Conservation (phyloP, 176 grass and related monocot genomes). For the Stipa capillata region DNA sequence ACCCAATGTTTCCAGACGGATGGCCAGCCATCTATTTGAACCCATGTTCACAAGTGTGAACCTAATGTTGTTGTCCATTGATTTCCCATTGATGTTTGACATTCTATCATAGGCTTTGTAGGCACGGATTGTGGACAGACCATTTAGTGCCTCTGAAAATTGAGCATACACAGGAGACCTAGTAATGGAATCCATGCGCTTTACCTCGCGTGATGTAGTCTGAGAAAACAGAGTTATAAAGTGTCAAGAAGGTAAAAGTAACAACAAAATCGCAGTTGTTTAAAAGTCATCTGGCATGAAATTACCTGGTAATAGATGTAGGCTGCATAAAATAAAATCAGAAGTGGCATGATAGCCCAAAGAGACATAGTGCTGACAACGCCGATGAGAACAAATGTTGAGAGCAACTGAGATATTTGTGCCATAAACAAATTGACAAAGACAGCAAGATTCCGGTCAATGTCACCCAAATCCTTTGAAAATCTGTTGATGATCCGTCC, state of each 20-base stretch:
- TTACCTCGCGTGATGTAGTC: conserved; percentile 88
- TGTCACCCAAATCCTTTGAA: conserved; percentile 93
- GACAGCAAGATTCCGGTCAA: conserved; percentile 80
- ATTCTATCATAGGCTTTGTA: conserved; percentile 99
- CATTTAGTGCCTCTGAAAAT: conserved; percentile 94
- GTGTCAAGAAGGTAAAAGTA: conserved; percentile 25
- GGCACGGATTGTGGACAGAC: conserved; percentile 90
- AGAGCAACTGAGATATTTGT: conserved; percentile 91
- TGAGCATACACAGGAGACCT: conserved; percentile 98
- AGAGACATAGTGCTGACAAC: conserved; percentile 94
- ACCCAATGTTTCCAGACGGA: conserved; percentile 93
- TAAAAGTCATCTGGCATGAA: conserved; percentile 6
- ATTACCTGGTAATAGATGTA: conserved; percentile 99
- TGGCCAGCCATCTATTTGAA: conserved; percentile 91
- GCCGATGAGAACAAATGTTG: conserved; percentile 96
- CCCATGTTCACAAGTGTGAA: conserved; percentile 92
- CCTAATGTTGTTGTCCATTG: conserved; percentile 99
- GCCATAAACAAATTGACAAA: conserved; percentile 90
- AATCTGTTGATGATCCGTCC: conserved; percentile 98
- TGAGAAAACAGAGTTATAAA: conserved; percentile 38
- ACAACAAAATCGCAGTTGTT: not conserved
- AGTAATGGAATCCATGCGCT: conserved; percentile 91
- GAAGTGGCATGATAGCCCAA: conserved; percentile 95
- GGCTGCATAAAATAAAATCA: conserved; percentile 90
- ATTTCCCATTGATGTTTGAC: conserved; percentile 78